These are phyloP conservation scores for Suillus hirtellus DNA, from an alignment of 768 basidiomycete species.

Conservation along the genomic window DNA sequence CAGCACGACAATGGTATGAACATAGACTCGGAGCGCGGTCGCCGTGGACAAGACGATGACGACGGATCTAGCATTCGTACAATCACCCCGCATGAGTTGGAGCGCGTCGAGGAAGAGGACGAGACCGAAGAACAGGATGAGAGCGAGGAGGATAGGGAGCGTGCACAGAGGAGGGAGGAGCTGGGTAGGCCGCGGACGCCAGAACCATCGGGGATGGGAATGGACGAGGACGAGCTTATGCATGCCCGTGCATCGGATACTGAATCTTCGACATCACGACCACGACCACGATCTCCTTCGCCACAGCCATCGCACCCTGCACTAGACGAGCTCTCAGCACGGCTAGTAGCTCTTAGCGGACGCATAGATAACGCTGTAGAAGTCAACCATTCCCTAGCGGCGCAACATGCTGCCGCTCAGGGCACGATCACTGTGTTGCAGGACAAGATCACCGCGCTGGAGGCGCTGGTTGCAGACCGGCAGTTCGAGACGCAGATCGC, in stretches of 20 bases:
- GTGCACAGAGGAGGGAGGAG: constrained; percentile 47
- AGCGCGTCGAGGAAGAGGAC: constrained; percentile 74
- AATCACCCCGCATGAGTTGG: constrained; percentile 65
- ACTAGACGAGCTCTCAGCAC: constrained; percentile 58
- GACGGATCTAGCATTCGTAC: constrained; percentile 75
- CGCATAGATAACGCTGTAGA: constrained; percentile 79
- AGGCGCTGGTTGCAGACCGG: constrained; percentile 59
- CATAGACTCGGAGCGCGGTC: constrained; percentile 16
- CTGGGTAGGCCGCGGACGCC: constrained; percentile 78
- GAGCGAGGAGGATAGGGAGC: constrained; percentile 49
- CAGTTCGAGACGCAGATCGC: constrained; percentile 40
- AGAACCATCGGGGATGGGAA: constrained; percentile 67
- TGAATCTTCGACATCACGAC: constrained; percentile 21
- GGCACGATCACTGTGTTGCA: constrained; percentile 70
- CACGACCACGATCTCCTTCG: constrained; percentile 20
- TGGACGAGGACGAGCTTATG: constrained; percentile 39
- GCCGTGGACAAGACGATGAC: constrained; percentile 54
- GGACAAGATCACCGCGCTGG: constrained; percentile 66
- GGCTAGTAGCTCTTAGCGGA: constrained; percentile 59
- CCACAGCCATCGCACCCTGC: constrained; percentile 34
- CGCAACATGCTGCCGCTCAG: constrained; percentile 77
- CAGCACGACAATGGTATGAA: constrained; percentile 18
- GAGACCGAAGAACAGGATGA: constrained; percentile 51
- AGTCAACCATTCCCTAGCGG: constrained; percentile 70
- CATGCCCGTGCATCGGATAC: constrained; percentile 27